phyloP scores from a whole-genome alignment of 441 rosid genomes.

The Adansonia rubrostipa region DNA sequence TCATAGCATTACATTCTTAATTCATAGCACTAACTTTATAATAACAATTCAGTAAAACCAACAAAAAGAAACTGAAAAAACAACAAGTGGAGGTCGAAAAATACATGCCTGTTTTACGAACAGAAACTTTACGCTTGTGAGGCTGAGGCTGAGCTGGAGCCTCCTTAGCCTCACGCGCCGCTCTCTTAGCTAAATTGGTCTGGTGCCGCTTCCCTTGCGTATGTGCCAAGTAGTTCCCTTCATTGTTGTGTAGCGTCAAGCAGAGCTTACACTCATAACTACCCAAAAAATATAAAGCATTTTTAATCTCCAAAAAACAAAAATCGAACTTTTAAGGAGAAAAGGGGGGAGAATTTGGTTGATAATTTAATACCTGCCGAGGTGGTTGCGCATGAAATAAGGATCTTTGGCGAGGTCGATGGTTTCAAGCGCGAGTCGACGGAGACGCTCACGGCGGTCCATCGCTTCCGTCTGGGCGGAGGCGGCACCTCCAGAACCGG shows the following conservation, averaged over 20 bases:
- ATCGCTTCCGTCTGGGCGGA: constrained; percentile 91
- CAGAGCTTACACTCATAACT: constrained; percentile 98
- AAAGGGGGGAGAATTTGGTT: neutral
- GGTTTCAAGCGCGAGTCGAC: constrained; percentile 93
- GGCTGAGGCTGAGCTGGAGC: constrained; percentile 93
- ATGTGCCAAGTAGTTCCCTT: constrained; percentile 96
- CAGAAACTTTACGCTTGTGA: constrained; percentile 79
- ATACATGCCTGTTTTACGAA: constrained; percentile 72
- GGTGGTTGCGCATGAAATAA: constrained; percentile 97
- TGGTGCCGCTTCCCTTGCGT: constrained; percentile 97
- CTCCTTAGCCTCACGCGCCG: constrained; percentile 93
- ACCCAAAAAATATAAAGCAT: constrained; percentile 26
- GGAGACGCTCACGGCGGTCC: constrained; percentile 97
- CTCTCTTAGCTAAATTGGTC: constrained; percentile 92
- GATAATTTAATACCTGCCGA: constrained; percentile 67
- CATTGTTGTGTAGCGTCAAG: constrained; percentile 93
- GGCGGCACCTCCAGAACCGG: constrained; percentile 97
- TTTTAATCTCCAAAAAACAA: constrained; percentile 7
- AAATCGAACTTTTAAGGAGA: neutral
- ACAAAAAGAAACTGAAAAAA: neutral
- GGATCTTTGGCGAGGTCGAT: constrained; percentile 97
- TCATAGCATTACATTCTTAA: neutral
- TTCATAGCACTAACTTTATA: neutral
- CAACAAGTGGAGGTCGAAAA: neutral
- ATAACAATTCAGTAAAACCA: neutral